Conservation (phyloP, 345 rosid species). For the Citrus inodora region DNA sequence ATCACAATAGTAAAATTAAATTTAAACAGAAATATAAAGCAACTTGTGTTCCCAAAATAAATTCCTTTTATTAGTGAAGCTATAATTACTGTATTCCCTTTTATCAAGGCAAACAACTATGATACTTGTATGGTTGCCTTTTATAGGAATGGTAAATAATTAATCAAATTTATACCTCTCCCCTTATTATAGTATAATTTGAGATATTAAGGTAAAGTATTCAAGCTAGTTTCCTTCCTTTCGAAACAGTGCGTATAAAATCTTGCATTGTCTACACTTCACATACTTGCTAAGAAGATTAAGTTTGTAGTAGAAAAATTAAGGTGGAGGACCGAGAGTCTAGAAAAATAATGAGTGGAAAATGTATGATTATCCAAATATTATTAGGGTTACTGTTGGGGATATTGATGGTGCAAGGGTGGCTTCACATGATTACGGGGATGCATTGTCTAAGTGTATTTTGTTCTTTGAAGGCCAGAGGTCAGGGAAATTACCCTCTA, state of each 20-base stretch:
- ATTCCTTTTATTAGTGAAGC: background rate
- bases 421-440: constrained; percentile 45
- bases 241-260: background rate
- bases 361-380: background rate
- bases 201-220: background rate
- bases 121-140: background rate
- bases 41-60: background rate
- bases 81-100: too few species aligned
- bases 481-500: constrained; percentile 49
- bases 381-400: background rate
- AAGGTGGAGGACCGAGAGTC: background rate
- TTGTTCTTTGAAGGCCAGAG: constrained; percentile 73
- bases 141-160: background rate
- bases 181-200: background rate
- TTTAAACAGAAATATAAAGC: background rate
- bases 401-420: background rate
- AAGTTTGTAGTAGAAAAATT: background rate
- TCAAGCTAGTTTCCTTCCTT: background rate
- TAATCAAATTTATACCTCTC: background rate
- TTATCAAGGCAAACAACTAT: background rate
- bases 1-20: background rate
- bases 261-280: background rate
- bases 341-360: background rate
- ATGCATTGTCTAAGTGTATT: constrained; percentile 55
- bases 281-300: background rate